Conservation (phyloP, 2,329 filamentous ascomycete genomes). For the Arthrobotrys iridis region DNA sequence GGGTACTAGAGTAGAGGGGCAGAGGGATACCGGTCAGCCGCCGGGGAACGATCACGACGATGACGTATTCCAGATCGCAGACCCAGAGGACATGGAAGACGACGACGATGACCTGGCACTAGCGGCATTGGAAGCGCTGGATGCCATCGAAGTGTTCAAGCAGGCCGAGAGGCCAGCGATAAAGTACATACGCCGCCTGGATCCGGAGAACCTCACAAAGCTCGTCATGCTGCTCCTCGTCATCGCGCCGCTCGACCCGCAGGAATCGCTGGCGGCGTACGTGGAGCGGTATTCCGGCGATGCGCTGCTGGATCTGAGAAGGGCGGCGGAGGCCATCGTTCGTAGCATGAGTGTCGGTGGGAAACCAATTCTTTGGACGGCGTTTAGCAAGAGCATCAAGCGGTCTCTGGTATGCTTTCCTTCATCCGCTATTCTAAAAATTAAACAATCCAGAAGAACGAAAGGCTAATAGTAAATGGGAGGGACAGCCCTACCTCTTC, state of each 20-base stretch:
- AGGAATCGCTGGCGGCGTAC: constrained; percentile 73
- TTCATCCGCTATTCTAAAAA: no score
- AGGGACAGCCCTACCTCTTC: constrained; percentile 73
- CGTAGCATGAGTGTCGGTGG: constrained; percentile 59
- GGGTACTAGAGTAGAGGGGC: constrained; percentile 50
- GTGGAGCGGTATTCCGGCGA: constrained; percentile 69
- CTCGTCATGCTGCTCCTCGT: constrained; percentile 76
- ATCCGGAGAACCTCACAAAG: constrained; percentile 76
- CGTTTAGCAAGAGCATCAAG: constrained; percentile 56
- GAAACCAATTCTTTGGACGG: constrained; percentile 55
- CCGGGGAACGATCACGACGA: not conserved
- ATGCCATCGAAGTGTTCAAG: constrained; percentile 71
- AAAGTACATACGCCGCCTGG: constrained; percentile 72
- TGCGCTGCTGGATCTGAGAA: constrained; percentile 68
- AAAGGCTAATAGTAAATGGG: not conserved
- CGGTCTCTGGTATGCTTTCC: constrained; percentile 53
- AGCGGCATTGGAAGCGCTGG: constrained; percentile 74
- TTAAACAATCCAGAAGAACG: no score
- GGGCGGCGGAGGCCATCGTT: constrained; percentile 72
- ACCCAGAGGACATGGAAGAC: constrained; percentile 61
- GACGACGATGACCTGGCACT: constrained; percentile 70
- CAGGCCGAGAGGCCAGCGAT: constrained; percentile 66
- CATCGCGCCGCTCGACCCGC: constrained; percentile 71
- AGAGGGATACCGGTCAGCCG: not conserved
- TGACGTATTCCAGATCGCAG: constrained; percentile 63